phyloP scores from a whole-genome alignment of 805 yeast genomes.

The Sugiyamaella qingdaonensis region DNA sequence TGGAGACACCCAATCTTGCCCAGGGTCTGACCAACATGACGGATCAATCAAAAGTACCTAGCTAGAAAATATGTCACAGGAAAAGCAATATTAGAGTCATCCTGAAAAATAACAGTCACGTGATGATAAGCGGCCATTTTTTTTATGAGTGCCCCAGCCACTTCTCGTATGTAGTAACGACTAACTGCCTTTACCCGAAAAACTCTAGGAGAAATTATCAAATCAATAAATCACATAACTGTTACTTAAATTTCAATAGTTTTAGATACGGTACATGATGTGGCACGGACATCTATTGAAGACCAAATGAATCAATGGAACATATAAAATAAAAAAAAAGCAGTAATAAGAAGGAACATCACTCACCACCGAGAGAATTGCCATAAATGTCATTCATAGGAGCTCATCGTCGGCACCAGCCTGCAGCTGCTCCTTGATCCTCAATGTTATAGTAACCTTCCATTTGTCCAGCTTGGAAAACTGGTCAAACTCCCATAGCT shows the following conservation, averaged over 20 bases:
- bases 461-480: constrained; percentile 85
- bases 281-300: too few relatives aligned
- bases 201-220: too few relatives aligned
- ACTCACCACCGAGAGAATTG: too few relatives aligned
- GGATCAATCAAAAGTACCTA: background rate
- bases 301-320: too few relatives aligned
- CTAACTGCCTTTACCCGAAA: too few relatives aligned
- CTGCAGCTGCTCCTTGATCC: constrained; percentile 69
- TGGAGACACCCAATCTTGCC: background rate
- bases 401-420: constrained; percentile 63
- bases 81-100: background rate
- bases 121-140: background rate
- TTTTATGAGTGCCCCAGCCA: too few relatives aligned
- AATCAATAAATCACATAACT: too few relatives aligned
- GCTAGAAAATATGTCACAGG: background rate
- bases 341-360: too few relatives aligned
- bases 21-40: constrained; percentile 1
- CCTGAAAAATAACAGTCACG: background rate
- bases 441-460: constrained; percentile 78
- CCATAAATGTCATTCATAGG: background rate
- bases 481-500: constrained; percentile 80
- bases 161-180: too few relatives aligned
- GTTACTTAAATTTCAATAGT: too few relatives aligned
- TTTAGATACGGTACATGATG: too few relatives aligned
- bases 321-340: too few relatives aligned